phyloP scores from a whole-genome alignment of 495 filamentous ascomycete genomes.

The Mytilinidion resinicola region DNA sequence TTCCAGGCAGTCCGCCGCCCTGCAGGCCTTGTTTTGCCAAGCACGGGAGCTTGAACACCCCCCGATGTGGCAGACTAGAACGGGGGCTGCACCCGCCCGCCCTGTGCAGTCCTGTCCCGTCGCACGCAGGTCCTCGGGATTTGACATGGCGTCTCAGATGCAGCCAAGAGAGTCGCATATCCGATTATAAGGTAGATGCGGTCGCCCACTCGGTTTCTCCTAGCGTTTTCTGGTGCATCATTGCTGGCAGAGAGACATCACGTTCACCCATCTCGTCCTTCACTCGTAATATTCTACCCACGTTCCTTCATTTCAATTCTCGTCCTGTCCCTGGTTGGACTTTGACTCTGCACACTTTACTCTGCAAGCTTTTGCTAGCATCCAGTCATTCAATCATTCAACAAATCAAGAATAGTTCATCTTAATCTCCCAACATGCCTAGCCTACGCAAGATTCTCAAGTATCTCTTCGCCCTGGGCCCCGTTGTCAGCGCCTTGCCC shows the following conservation, averaged over 20 bases:
- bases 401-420: constrained; percentile 1
- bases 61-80: constrained; percentile 17
- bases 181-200: constrained; percentile 27
- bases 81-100: constrained; percentile 15
- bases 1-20: constrained; percentile 5
- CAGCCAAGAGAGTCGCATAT: constrained; percentile 18
- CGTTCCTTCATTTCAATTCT: constrained; percentile 16
- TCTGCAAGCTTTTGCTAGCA: constrained; percentile 18
- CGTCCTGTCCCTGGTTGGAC: constrained; percentile 33
- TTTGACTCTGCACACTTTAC: constrained; percentile 17
- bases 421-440: constrained; percentile 27
- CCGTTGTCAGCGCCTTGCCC: constrained; percentile 12
- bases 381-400: not conserved
- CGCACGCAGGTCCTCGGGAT: constrained; percentile 25
- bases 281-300: constrained; percentile 16
- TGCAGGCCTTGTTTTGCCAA: constrained; percentile 10
- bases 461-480: constrained; percentile 18
- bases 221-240: constrained; percentile 26
- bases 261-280: constrained; percentile 15
- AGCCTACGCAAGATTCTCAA: constrained; percentile 23
- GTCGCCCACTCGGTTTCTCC: constrained; percentile 21
- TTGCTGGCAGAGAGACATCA: constrained; percentile 22
- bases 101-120: constrained; percentile 6
- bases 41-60: constrained; percentile 20
- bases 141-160: constrained; percentile 29